These are phyloP conservation scores for Amoebophrya sp. DNA, from an alignment of 169 alveolate genomes.

Conservation along the genomic window DNA sequence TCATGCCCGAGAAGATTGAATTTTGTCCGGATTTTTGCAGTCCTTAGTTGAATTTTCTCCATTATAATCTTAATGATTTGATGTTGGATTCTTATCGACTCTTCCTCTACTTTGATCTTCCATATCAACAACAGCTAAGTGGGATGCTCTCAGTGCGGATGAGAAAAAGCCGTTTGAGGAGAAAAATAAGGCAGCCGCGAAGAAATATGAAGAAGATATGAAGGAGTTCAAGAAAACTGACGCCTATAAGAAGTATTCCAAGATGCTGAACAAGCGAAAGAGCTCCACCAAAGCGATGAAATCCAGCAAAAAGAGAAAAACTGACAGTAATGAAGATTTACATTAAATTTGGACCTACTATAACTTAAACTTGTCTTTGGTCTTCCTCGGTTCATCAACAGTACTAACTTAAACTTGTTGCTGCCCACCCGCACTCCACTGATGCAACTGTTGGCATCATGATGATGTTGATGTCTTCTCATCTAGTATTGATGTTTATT, in stretches of 20 bases:
- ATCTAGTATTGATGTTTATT: too few species aligned
- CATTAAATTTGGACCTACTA: too few species aligned
- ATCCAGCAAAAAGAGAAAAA: not conserved
- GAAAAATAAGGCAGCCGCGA: not conserved
- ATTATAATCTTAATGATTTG: not conserved
- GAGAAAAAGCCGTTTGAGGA: not conserved
- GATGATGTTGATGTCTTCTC: too few species aligned
- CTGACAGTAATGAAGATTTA: too few species aligned
- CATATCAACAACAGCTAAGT: not conserved
- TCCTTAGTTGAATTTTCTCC: not conserved
- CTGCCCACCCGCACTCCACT: too few species aligned
- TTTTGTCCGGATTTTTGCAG: not conserved
- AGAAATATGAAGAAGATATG: not conserved
- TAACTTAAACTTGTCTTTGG: too few species aligned
- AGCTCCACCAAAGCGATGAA: not conserved
- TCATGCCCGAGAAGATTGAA: too few species aligned
- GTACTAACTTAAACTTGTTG: too few species aligned
- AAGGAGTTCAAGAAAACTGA: slow-evolving; percentile 6
- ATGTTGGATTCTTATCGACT: not conserved
- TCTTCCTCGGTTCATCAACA: too few species aligned
- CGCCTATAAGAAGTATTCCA: not conserved
- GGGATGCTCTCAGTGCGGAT: not conserved
- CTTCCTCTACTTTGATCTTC: not conserved
- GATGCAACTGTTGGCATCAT: too few species aligned
- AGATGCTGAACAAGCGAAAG: not conserved